Percentiles rank a stretch among this genome's conserved stretches.
phyloP scores from a whole-genome alignment of 352 stramenopile species.

The Phytophthora sp. region DNA sequence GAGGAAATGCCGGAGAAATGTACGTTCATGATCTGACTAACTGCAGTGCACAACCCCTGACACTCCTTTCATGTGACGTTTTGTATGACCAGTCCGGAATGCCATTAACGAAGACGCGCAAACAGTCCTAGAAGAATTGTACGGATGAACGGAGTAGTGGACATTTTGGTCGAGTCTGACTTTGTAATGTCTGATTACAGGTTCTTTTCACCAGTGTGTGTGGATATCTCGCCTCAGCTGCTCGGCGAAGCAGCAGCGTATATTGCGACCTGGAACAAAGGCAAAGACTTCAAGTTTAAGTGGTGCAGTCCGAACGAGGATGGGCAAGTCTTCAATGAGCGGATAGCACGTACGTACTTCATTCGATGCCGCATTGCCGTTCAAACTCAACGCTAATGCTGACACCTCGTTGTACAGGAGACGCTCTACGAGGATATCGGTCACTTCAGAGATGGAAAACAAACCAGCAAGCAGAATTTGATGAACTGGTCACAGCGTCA shows the following conservation, averaged over 20 bases:
- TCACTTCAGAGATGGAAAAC: conserved; percentile 71
- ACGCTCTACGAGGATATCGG: conserved; percentile 69
- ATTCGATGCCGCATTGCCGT: too few relatives aligned
- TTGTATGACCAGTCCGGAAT: conserved; percentile 44
- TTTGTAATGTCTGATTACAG: conserved; percentile 21
- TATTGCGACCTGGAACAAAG: conserved; percentile 75
- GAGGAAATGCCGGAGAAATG: conserved; percentile 81
- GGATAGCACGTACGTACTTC: conserved; percentile 68
- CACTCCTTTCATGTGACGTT: not conserved
- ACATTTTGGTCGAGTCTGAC: not conserved
- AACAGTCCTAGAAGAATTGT: conserved; percentile 74
- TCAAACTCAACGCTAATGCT: not conserved
- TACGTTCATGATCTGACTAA: conserved; percentile 29
- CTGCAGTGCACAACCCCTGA: not conserved
- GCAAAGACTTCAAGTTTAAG: conserved; percentile 81
- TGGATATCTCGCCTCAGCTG: conserved; percentile 56
- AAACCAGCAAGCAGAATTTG: conserved; percentile 64
- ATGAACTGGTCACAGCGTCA: conserved; percentile 47
- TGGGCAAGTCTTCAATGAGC: conserved; percentile 64
- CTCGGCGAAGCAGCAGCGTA: conserved; percentile 79
- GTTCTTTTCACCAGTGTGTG: conserved; percentile 73
- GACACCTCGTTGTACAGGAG: conserved; percentile 39
- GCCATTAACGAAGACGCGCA: conserved; percentile 58
- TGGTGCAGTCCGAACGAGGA: conserved; percentile 68
- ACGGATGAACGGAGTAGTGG: too few relatives aligned